Base-by-base conservation (phyloP, 192 early-diverging fungal species). In the Chytriomyces sp. region DNA sequence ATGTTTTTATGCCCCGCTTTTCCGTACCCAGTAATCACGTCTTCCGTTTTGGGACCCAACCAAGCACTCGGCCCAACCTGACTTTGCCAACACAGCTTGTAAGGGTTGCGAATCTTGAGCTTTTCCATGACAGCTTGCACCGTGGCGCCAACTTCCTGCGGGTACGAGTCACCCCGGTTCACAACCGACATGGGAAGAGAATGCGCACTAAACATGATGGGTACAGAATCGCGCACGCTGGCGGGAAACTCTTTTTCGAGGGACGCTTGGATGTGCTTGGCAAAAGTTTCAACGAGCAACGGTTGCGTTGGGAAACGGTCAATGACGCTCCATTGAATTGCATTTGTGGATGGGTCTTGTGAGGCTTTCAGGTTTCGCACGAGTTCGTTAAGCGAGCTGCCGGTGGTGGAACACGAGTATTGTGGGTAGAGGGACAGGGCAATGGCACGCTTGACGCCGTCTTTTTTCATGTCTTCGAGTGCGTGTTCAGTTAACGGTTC, bases 341-440 rank as follows among this genome's bases (percentile, higher is more conserved):
- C 83, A 43, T 83, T 79, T 35, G 2, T 35, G 6, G 87, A 79
- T 64, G 92, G 90, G 69, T 95, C 93, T 35, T 35, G 35, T 0
- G 82, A 77, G 10, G 76, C 66, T 79, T 90, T 80, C 43, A 94
- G 81, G 7, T 83, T 82, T 28, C 90, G 86, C 67, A 89, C 92
- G 8, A 98, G 86, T 82, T 97, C 94, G 79, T 97, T 98, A 70
- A 98, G 83, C 72, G 92, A 94, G 78, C 90, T 92, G 50, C 97
- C 97, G 0, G 95, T 97, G 20, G 95, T 97, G 10, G 94, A 94
- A 77, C 95, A 95, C n/a, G 94, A 95, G 83, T 95, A 97, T 85
- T 98, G 97, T 60, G 96, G 97, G 79, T 98, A 98, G 81, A 97
- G 91, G 3, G 92, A 92, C 64, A 98, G 94, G 13, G 95, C 97